A percentile compares a stretch with the other conserved stretches of the same genome.
Evolutionary conservation across 1,284 basidiomycete species (phyloP).

Genomic region (Sporisorium exsertum): DNA sequence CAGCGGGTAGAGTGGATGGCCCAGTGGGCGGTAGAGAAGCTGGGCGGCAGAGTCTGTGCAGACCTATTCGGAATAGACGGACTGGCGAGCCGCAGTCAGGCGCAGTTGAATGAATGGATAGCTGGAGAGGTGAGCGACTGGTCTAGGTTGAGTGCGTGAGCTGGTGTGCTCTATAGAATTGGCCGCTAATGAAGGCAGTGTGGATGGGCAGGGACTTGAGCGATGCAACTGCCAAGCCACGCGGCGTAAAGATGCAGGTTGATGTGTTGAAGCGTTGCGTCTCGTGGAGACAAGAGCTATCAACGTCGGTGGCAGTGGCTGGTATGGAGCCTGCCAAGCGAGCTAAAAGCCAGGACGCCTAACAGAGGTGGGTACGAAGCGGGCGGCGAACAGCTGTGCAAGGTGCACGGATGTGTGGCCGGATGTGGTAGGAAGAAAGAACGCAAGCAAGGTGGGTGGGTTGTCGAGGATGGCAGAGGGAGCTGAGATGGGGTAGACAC

Average conservation of each 20-base stretch:
- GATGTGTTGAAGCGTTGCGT: not conserved
- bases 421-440: not conserved
- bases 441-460: not conserved
- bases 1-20: not conserved
- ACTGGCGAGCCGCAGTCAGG: not conserved
- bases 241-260: too few relatives aligned
- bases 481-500: not conserved
- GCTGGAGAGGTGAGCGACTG: not conserved
- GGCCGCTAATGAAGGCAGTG: conserved; percentile 1
- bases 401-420: not conserved
- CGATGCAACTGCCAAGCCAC: not conserved
- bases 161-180: not conserved
- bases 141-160: not conserved
- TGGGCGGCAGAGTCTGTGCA: not conserved
- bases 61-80: not conserved
- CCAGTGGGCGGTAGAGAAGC: not conserved
- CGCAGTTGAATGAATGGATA: not conserved
- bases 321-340: too few relatives aligned
- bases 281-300: not conserved
- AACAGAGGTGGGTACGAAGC: not conserved
- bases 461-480: not conserved
- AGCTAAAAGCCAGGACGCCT: not conserved
- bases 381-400: too few relatives aligned
- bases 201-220: not conserved
- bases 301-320: not conserved